These are phyloP conservation scores for Backusella tarrabulga DNA, from an alignment of 192 early-diverging fungal species.

Conservation along the genomic window DNA sequence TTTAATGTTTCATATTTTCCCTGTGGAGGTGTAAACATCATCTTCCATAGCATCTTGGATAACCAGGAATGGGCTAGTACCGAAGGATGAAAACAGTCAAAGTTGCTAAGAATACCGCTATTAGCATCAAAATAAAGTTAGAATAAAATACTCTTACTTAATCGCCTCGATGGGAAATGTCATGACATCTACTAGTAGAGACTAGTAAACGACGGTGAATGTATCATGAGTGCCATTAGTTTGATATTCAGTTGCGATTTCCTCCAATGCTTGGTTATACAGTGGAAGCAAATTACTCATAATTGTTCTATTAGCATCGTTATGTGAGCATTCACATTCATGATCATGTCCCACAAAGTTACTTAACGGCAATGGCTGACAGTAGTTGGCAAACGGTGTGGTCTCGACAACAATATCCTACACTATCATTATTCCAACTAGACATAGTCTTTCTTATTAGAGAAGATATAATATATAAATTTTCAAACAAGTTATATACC, in stretches of 20 bases:
- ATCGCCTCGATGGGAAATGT: slow-evolving; percentile 43
- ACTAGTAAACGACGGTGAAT: slow-evolving; percentile 53
- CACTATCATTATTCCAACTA: slow-evolving; percentile 25
- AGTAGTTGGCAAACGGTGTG: slow-evolving; percentile 17
- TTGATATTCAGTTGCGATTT: slow-evolving; percentile 35
- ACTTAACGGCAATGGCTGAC: slow-evolving; percentile 33
- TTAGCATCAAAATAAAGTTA: not conserved
- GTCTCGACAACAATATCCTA: slow-evolving; percentile 40
- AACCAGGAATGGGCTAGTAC: slow-evolving; percentile 30
- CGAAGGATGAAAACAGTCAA: slow-evolving; percentile 64
- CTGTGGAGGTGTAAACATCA: not conserved
- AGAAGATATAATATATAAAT: not conserved
- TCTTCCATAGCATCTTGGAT: slow-evolving; percentile 29
- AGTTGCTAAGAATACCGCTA: slow-evolving; percentile 24
- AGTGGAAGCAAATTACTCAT: slow-evolving; percentile 42
- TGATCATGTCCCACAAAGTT: slow-evolving; percentile 29
- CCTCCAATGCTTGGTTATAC: slow-evolving; percentile 47
- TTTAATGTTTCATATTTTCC: not conserved
- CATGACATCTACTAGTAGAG: slow-evolving; percentile 33
- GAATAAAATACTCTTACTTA: slow-evolving; percentile 11
- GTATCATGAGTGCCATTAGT: not conserved
- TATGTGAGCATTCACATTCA: slow-evolving; percentile 36
- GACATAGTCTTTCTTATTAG: not conserved
- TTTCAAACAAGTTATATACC: slow-evolving; percentile 14
- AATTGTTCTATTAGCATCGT: slow-evolving; percentile 27